Conservation (phyloP, 2,329 filamentous ascomycete genomes). For the Exophiala xenobiotica region DNA sequence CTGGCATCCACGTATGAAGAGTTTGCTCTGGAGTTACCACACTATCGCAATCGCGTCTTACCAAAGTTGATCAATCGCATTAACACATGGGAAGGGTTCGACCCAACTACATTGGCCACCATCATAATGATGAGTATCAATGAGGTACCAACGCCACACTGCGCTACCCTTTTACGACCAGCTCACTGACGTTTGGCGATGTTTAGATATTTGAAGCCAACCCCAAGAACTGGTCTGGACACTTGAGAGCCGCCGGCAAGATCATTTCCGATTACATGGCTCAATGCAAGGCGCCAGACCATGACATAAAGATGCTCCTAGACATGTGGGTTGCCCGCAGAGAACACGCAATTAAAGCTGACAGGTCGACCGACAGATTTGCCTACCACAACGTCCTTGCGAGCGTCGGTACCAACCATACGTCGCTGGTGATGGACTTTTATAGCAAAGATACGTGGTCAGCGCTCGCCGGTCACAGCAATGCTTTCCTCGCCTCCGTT, state of each 20-base stretch:
- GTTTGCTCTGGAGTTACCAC: slow-evolving; percentile 3
- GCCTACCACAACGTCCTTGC: slow-evolving; percentile 13
- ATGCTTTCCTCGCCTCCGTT: slow-evolving; percentile 10
- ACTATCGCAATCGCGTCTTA: slow-evolving; percentile 8
- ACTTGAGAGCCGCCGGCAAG: slow-evolving; percentile 4
- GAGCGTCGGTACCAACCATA: slow-evolving; percentile 1
- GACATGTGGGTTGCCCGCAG: slow-evolving; percentile 2
- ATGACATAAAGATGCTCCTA: slow-evolving; percentile 7
- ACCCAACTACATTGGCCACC: slow-evolving; percentile 4
- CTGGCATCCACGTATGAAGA: slow-evolving; percentile 2
- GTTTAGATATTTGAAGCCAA: slow-evolving; percentile 11
- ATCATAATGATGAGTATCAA: slow-evolving; percentile 13
- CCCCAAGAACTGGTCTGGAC: slow-evolving; percentile 2
- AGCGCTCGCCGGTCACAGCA: slow-evolving; percentile 1
- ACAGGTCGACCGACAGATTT: slow-evolving; percentile 6
- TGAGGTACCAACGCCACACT: slow-evolving; percentile 1
- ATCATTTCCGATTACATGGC: slow-evolving; percentile 8
- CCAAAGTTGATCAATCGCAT: background rate
- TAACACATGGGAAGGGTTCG: slow-evolving; percentile 5
- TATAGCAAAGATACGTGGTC: slow-evolving; percentile 9
- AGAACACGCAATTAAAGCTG: background rate
- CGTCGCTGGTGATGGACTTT: slow-evolving; percentile 9
- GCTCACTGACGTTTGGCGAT: background rate
- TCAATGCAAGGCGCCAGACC: slow-evolving; percentile 8
- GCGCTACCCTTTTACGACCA: background rate